phyloP scores from a whole-genome alignment of 176 grass and related monocot genomes.

The Bolboschoenus planiculmis region DNA sequence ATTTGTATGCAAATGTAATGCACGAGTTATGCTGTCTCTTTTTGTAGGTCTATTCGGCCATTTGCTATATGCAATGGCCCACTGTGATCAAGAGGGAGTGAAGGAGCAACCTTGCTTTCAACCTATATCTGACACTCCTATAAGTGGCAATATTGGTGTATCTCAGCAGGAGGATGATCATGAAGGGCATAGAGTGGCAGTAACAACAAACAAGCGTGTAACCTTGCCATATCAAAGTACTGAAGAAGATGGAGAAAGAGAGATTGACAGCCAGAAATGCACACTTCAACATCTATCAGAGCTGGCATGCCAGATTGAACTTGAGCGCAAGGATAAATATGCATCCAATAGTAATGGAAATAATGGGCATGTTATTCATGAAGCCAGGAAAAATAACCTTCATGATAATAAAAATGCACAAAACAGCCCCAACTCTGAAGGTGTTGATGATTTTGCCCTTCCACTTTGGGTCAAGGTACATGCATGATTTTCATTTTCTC shows the following conservation, averaged over 20 bases:
- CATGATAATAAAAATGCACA: constrained; percentile 30
- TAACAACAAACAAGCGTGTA: background rate
- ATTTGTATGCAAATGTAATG: background rate
- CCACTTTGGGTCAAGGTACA: constrained; percentile 97
- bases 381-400: constrained; percentile 33
- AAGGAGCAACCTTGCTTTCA: background rate
- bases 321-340: constrained; percentile 27
- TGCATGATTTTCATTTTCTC: constrained; percentile 12
- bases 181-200: background rate
- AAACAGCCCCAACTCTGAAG: constrained; percentile 14
- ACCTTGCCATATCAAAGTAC: background rate
- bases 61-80: constrained; percentile 9
- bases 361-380: constrained; percentile 27
- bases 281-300: constrained; percentile 45
- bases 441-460: constrained; percentile 49
- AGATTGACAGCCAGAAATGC: constrained; percentile 25
- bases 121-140: background rate
- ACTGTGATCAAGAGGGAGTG: constrained; percentile 8
- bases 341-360: constrained; percentile 27
- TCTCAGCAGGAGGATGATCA: background rate
- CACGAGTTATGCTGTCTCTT: background rate
- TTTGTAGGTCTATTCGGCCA: background rate
- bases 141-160: background rate
- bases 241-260: background rate
- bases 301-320: constrained; percentile 46